Evolutionary conservation across 169 alveolate species (phyloP).

Genomic region (Ichthyophthirius multifiliis): DNA sequence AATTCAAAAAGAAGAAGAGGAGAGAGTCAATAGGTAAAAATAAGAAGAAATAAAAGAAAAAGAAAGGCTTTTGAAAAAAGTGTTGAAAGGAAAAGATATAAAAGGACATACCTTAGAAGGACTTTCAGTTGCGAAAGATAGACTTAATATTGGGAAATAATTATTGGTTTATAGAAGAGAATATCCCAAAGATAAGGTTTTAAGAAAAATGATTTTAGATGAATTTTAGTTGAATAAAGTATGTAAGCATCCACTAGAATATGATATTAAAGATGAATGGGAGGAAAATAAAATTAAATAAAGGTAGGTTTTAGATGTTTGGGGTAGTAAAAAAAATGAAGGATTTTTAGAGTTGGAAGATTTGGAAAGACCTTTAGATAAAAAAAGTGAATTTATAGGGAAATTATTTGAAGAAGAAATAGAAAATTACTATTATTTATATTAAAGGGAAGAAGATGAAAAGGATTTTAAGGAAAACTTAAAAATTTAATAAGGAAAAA

Average conservation of each 20-base stretch:
- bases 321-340: conserved; percentile 12
- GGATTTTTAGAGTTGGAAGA: conserved; percentile 19
- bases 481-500: neutral
- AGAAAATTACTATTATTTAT: conserved; percentile 10
- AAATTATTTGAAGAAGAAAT: conserved; percentile 26
- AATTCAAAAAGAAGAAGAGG: conserved; percentile 19
- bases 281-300: conserved; percentile 25
- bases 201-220: conserved; percentile 27
- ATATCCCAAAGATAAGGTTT: conserved; percentile 39
- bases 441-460: neutral
- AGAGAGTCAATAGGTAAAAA: neutral
- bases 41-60: conserved; percentile 14
- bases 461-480: too few relatives aligned
- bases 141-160: conserved; percentile 24
- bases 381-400: conserved; percentile 19
- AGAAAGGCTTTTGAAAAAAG: neutral
- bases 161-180: conserved; percentile 18
- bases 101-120: neutral
- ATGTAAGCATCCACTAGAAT: conserved; percentile 34
- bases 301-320: neutral
- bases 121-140: conserved; percentile 23
- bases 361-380: conserved; percentile 13
- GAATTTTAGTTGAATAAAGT: conserved; percentile 33
- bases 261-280: conserved; percentile 38
- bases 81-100: neutral